Percentiles rank a stretch among this genome's conserved stretches.
phyloP scores from a whole-genome alignment of 2,329 filamentous ascomycete genomes.

The Arthroderma sp. region DNA sequence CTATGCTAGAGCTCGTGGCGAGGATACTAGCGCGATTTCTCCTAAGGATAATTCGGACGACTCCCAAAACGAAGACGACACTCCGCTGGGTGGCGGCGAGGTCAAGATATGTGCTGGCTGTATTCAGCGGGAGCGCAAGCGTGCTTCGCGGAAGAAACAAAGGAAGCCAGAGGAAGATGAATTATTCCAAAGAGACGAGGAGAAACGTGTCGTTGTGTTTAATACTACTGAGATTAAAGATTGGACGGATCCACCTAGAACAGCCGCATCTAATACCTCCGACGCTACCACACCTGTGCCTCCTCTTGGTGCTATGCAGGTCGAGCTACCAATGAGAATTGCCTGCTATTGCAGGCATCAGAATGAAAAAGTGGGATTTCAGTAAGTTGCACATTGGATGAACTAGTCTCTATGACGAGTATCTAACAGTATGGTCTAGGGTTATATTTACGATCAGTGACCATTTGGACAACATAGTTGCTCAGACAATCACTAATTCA shows the following conservation, averaged over 20 bases:
- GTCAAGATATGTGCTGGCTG: constrained; percentile 87
- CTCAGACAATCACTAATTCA: constrained; percentile 71
- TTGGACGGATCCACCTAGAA: constrained; percentile 53
- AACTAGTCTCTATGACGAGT: background rate
- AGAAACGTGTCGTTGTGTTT: constrained; percentile 74
- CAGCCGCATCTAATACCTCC: constrained; percentile 36
- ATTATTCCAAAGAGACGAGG: constrained; percentile 68
- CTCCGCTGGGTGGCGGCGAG: constrained; percentile 78
- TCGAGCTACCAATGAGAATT: constrained; percentile 86
- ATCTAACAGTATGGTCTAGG: constrained; percentile 16
- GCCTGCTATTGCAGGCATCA: constrained; percentile 96
- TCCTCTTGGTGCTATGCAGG: constrained; percentile 53
- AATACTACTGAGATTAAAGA: constrained; percentile 80
- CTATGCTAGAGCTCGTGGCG: constrained; percentile 42
- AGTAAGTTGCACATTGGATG: constrained; percentile 22
- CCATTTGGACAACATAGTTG: constrained; percentile 58
- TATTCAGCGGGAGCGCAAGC: constrained; percentile 79
- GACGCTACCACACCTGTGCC: constrained; percentile 18
- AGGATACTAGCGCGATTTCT: constrained; percentile 29
- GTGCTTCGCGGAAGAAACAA: constrained; percentile 80
- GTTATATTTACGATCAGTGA: constrained; percentile 95
- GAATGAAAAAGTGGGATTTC: constrained; percentile 81
- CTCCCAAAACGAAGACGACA: constrained; percentile 51
- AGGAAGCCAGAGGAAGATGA: constrained; percentile 90
- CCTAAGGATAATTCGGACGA: constrained; percentile 29